Conservation (phyloP, 306 rosid genomes). For the Trifolium repens region DNA sequence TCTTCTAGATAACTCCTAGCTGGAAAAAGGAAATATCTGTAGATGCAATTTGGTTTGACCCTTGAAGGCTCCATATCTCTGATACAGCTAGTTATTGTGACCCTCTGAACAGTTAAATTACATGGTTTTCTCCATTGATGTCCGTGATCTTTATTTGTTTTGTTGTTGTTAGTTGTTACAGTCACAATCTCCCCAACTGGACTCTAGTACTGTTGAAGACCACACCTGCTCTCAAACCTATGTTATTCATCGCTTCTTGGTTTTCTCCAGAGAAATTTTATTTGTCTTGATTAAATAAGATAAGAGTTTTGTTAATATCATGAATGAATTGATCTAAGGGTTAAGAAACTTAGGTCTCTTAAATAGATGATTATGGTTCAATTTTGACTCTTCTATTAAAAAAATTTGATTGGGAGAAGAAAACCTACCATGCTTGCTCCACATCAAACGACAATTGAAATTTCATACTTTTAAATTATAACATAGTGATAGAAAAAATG, state of each 20-base stretch:
- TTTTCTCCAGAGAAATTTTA: no score
- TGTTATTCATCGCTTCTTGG: background rate
- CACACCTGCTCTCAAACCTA: background rate
- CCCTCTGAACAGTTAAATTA: conserved; percentile 25
- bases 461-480: no score
- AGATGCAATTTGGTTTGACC: conserved; percentile 31
- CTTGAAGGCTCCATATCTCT: conserved; percentile 12
- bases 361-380: no score
- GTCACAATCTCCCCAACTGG: background rate
- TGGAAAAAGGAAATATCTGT: conserved; percentile 21
- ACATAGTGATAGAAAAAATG: no score
- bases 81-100: conserved; percentile 32
- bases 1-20: conserved; percentile 16
- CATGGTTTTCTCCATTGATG: conserved; percentile 10
- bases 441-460: no score
- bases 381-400: no score
- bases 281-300: no score
- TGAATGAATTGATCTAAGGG: no score
- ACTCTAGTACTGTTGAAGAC: background rate
- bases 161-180: background rate
- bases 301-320: no score
- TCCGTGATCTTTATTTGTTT: conserved; percentile 31
- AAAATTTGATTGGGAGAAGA: no score
- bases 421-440: no score
- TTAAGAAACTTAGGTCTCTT: no score